These are phyloP conservation scores for Kregervanrija delftensis DNA, from an alignment of 805 yeast species.

Conservation along the genomic window DNA sequence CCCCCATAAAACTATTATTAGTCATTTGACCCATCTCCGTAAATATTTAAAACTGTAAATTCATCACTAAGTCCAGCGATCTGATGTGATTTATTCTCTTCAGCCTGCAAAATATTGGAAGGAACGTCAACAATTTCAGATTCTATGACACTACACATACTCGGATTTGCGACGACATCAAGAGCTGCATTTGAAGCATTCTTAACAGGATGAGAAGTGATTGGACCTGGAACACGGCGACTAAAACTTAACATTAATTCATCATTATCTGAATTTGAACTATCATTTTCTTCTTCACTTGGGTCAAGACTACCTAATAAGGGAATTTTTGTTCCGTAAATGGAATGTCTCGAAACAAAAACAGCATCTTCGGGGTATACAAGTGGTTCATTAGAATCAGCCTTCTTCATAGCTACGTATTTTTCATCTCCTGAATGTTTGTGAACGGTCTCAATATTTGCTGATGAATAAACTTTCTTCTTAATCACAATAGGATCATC, in stretches of 20 bases:
- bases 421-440: too few species aligned
- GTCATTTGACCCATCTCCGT: background rate
- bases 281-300: conserved; percentile 1
- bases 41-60: conserved; percentile 6
- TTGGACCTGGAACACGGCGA: background rate
- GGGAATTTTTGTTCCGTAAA: conserved; percentile 11
- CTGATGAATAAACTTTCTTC: too few species aligned
- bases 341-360: conserved; percentile 5
- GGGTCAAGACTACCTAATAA: background rate
- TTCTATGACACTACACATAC: conserved; percentile 1
- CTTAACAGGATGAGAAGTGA: background rate
- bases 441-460: too few species aligned
- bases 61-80: conserved; percentile 1
- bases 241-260: conserved; percentile 10
- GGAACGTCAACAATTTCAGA: conserved; percentile 13
- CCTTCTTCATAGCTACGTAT: too few species aligned
- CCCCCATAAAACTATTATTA: too few species aligned
- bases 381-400: too few species aligned
- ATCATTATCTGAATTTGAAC: conserved; percentile 3
- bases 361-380: too few species aligned
- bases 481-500: too few species aligned
- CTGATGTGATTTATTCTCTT: background rate
- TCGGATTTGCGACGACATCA: conserved; percentile 1
- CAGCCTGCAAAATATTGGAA: conserved; percentile 4
- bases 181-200: background rate